Base-by-base conservation (phyloP, 768 basidiomycete species). In the Boletellus ananiceps region DNA sequence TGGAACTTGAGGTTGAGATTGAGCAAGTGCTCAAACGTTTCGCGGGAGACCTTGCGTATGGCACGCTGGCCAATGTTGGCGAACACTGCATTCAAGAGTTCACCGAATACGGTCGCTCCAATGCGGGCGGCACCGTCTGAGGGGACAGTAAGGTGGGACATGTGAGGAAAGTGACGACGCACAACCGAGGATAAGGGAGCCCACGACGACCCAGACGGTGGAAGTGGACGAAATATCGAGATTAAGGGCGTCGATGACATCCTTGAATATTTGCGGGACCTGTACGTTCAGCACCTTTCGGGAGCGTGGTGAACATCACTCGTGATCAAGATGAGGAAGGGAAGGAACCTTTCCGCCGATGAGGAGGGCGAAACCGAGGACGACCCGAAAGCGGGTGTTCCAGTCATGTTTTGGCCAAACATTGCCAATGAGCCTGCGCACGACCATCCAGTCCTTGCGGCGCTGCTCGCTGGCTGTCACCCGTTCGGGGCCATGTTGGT, bases 181-280 rank as follows among this genome's bases (percentile, higher is more conserved):
- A 97, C 96, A 99, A 41, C 93, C 95, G 34, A 93, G 71, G 47
- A 99, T 81, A 49, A 92, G 72, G 2, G 88, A 82, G n/a, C 96
- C 96, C 0, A 86, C 92, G 19, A 99, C 73, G 3, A 93, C 76
- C 89, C 93, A 95, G 3, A 90, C 92, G 0, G 94, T 93, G 5
- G 85, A 80, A 7, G 75, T 65, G 12, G 82, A 69, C 12, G 85
- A 80, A 31, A 96, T 74, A 23, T 88, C 83, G 29, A 98, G 74
- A 60, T 97, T 96, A 54, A 99, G 74, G 1, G 88, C 69, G 64
- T 99, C 95, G 45, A 99, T 83, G 37, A 99, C 80, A 23, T 77
- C 69, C 69, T 97, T 98, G 80, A 99, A 99, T 52, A 98, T 72
- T 57, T 91, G 80, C 0, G 96, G 96, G n/a, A 99, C 94, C 76